A percentile compares a stretch with the other conserved stretches of the same genome.
Evolutionary conservation across 2,329 filamentous ascomycete species (phyloP).

Genomic region (Neocatenulostroma microsporum): DNA sequence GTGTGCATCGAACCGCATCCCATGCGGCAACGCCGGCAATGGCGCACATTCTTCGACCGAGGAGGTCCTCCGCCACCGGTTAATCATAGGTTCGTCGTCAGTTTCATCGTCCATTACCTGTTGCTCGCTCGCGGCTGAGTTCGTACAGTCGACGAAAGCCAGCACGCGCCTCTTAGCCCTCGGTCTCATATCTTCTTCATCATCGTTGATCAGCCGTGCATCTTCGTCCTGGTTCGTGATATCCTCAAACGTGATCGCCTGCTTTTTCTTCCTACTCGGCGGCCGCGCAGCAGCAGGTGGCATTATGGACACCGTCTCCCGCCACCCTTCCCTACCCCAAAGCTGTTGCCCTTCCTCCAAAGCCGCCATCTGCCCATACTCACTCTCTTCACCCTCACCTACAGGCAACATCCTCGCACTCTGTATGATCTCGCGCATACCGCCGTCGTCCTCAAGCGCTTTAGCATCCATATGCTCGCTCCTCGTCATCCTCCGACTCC

Average conservation of each 20-base stretch:
- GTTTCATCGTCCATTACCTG: constrained; percentile 3
- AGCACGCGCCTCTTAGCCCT: background rate
- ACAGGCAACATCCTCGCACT: constrained; percentile 45
- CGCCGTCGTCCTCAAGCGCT: constrained; percentile 50
- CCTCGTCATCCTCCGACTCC: constrained; percentile 66
- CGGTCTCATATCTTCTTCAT: background rate
- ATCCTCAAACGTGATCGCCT: constrained; percentile 4
- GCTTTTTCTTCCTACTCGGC: background rate
- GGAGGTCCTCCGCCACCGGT: constrained; percentile 2
- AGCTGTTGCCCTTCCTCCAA: constrained; percentile 37
- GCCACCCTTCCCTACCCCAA: constrained; percentile 34
- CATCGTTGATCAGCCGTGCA: constrained; percentile 3
- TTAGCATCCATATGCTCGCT: constrained; percentile 48
- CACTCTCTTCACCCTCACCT: constrained; percentile 26
- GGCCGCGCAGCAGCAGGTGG: too few species aligned
- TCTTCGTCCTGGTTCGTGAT: constrained; percentile 4
- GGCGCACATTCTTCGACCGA: too few species aligned
- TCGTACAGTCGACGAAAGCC: constrained; percentile 8
- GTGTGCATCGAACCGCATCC: background rate
- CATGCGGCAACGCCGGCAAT: background rate
- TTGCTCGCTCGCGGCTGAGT: background rate
- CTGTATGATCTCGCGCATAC: constrained; percentile 53
- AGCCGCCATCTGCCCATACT: constrained; percentile 33
- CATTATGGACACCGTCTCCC: constrained; percentile 1
- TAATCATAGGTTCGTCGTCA: constrained; percentile 10